Percentiles rank a stretch among this genome's conserved stretches.
phyloP scores from a whole-genome alignment of 257 asterid species.

The Forsythia suspensa region DNA sequence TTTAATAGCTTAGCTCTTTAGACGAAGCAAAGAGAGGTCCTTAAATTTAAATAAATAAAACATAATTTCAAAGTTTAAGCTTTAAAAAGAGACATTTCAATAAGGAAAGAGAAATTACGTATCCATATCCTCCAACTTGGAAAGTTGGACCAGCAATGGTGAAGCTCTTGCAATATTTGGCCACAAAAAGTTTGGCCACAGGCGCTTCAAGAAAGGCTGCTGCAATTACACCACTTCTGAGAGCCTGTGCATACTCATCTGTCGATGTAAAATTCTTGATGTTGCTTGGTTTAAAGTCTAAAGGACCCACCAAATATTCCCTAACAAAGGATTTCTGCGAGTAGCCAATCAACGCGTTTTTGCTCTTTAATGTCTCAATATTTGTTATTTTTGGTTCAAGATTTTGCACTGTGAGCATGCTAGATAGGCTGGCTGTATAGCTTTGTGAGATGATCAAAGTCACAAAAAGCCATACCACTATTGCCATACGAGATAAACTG shows the following conservation, averaged over 20 bases:
- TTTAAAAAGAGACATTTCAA: too few relatives aligned
- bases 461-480: constrained; percentile 40
- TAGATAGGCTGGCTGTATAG: constrained; percentile 44
- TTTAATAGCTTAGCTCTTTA: too few relatives aligned
- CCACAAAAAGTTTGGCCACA: constrained; percentile 33
- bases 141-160: constrained; percentile 37
- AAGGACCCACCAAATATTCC: constrained; percentile 16
- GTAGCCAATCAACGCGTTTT: constrained; percentile 31
- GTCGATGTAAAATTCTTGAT: constrained; percentile 3
- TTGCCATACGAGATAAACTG: constrained; percentile 40
- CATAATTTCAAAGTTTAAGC: too few relatives aligned
- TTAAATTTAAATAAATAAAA: too few relatives aligned
- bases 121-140: constrained; percentile 49
- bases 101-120: constrained; percentile 23
- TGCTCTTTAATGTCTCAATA: constrained; percentile 26
- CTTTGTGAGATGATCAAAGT: constrained; percentile 40
- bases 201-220: constrained; percentile 45
- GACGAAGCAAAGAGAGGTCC: too few relatives aligned
- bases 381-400: constrained; percentile 32
- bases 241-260: constrained; percentile 23
- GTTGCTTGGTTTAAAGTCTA: constrained; percentile 18
- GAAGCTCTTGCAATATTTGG: constrained; percentile 45
- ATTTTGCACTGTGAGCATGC: constrained; percentile 38
- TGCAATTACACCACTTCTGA: constrained; percentile 30
- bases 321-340: constrained; percentile 28